These are phyloP conservation scores for Colletotrichum navitas DNA, from an alignment of 2,329 filamentous ascomycete genomes.

Conservation along the genomic window DNA sequence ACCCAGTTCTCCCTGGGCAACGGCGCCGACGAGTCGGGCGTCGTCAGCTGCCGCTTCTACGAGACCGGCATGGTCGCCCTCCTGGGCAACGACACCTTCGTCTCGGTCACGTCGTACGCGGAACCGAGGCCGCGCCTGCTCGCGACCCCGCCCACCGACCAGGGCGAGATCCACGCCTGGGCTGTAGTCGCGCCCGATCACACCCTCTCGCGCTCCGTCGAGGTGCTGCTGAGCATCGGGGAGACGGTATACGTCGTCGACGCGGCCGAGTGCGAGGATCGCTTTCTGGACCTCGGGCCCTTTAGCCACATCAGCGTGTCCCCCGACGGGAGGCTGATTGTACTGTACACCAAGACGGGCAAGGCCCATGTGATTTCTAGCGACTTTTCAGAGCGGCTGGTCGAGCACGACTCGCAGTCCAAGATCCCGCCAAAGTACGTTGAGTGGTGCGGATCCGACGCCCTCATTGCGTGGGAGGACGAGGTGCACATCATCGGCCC, in stretches of 20 bases:
- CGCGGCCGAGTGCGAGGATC: slow-evolving; percentile 89
- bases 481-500: slow-evolving; percentile 95
- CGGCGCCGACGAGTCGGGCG: slow-evolving; percentile 88
- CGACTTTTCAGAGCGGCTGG: slow-evolving; percentile 92
- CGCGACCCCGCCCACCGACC: slow-evolving; percentile 80
- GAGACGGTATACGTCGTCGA: slow-evolving; percentile 90
- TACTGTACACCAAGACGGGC: slow-evolving; percentile 86
- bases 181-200: slow-evolving; percentile 87
- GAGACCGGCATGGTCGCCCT: slow-evolving; percentile 92
- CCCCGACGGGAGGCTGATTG: slow-evolving; percentile 88
- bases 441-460: slow-evolving; percentile 97
- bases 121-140: slow-evolving; percentile 90
- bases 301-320: slow-evolving; percentile 93
- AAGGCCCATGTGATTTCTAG: slow-evolving; percentile 94
- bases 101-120: slow-evolving; percentile 89
- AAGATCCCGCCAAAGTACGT: slow-evolving; percentile 88
- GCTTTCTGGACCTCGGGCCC: slow-evolving; percentile 89
- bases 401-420: slow-evolving; percentile 90
- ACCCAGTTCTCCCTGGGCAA: slow-evolving; percentile 93
- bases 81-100: slow-evolving; percentile 86
- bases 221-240: slow-evolving; percentile 87
- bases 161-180: slow-evolving; percentile 88
- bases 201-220: slow-evolving; percentile 91
- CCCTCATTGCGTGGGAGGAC: slow-evolving; percentile 96
- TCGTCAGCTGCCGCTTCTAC: slow-evolving; percentile 91